Conservation (phyloP, 2,329 filamentous ascomycete species). For the Cadophora luteo-olivacea region DNA sequence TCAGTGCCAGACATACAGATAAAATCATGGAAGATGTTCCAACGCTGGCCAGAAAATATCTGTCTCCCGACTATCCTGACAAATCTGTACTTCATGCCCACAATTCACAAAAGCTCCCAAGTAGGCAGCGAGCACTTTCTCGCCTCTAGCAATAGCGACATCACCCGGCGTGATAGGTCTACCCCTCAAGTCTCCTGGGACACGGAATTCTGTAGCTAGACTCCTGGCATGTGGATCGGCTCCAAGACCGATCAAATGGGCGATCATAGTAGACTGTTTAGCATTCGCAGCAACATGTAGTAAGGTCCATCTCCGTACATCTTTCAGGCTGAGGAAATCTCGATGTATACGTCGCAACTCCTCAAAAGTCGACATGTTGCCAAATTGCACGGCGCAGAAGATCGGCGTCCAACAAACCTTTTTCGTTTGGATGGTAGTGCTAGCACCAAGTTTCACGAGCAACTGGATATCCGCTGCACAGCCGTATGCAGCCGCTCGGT, state of each 20-base stretch:
- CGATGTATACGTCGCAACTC: conserved; percentile 6
- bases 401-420: conserved; percentile 16
- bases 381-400: conserved; percentile 12
- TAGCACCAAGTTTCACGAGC: background rate
- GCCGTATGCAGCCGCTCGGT: conserved; percentile 20
- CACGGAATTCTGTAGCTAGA: background rate
- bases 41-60: conserved; percentile 1
- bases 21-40: background rate
- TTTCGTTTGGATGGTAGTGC: background rate
- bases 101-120: background rate
- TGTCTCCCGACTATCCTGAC: background rate
- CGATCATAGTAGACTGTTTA: background rate
- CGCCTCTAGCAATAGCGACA: background rate
- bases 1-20: no score
- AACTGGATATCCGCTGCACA: background rate
- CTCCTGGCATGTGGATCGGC: conserved; percentile 14
- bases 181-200: conserved; percentile 9
- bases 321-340: background rate
- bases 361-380: conserved; percentile 1
- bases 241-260: conserved; percentile 12
- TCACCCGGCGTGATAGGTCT: conserved; percentile 14
- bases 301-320: conserved; percentile 15
- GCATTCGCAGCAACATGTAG: conserved; percentile 19
- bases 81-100: background rate
- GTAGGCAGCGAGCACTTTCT: background rate